Base-by-base conservation (phyloP, 331 rosid species). In the Rhamnella rubrinervis region DNA sequence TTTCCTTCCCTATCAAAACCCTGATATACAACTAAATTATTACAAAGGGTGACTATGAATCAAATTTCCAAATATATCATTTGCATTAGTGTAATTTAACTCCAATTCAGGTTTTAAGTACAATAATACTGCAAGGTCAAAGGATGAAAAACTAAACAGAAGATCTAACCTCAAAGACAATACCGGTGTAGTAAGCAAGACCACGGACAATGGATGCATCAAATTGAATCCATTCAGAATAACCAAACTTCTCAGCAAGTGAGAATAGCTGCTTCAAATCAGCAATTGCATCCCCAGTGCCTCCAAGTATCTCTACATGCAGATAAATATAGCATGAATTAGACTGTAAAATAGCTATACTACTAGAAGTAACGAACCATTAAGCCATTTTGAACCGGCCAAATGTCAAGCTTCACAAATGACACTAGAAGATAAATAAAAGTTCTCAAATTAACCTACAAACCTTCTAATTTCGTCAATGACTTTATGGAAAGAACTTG, bases 161-260 rank as follows among this genome's bases (percentile, higher is more conserved):
- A 71, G 62, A 53, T 75, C 95, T 82, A 68, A 93, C 98, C 98
- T 91, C 97, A 18, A 93, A 91, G 64, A 93, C 97, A 73, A 93
- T 80, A 59, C 97, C 97, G 17, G 98, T 93, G 84, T 93, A 93
- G 82, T 91, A 93, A 49, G 96, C 97, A 78, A 93, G 96, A 77
- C 98, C 98, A 63, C 98, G 97, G 64, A 91, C 97, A 85, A 93
- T 78, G 65, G 98, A 91, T 4, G 92, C 97, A 60, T 93, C 98
- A 80, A 93, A 89, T 35, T 93, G 97, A 82, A 93, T 85, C 98
- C 97, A 93, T 55, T 91, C 89, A 26, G 91, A 78, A 85, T 88
- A 93, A 70, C 98, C 97, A 84, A 85, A 85, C 81, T 87, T 93
- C 37, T 89, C 98, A 25, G 97, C 98, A 74, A 88, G 92, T 63